Evolutionary conservation across 345 rosid species (phyloP).

Genomic region (Linum tenue): DNA sequence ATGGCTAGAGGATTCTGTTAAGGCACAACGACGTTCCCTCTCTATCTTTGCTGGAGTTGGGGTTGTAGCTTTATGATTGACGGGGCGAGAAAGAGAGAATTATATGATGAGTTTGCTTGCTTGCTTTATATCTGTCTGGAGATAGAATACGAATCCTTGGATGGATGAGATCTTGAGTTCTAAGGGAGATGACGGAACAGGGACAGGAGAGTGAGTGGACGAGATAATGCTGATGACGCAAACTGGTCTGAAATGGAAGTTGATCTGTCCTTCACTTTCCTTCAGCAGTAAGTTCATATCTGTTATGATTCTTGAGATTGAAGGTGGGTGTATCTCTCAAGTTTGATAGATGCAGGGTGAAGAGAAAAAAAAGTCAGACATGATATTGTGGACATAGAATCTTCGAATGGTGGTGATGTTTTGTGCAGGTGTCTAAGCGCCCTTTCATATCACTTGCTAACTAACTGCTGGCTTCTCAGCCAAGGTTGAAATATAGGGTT

Average conservation of each 20-base stretch:
- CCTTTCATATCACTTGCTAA: too few relatives aligned
- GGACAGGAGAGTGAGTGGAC: too few relatives aligned
- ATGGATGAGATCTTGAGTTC: conserved; percentile 1
- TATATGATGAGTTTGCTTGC: neutral
- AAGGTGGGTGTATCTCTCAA: neutral
- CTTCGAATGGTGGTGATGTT: too few relatives aligned
- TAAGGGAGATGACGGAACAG: conserved; percentile 1
- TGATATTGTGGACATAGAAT: too few relatives aligned
- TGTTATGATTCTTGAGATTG: neutral
- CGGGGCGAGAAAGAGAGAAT: too few relatives aligned
- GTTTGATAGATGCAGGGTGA: neutral
- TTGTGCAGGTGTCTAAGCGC: too few relatives aligned
- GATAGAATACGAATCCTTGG: conserved; percentile 10
- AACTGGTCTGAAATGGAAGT: conserved; percentile 3
- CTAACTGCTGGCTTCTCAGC: too few relatives aligned
- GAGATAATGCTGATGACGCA: conserved; percentile 10
- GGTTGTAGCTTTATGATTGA: too few relatives aligned
- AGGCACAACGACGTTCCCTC: too few relatives aligned
- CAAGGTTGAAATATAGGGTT: too few relatives aligned
- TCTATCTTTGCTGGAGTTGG: too few relatives aligned
- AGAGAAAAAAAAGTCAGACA: neutral
- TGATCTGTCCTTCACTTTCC: conserved; percentile 9
- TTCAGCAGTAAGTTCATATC: neutral
- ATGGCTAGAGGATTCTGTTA: too few relatives aligned
- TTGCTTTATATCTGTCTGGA: neutral